Evolutionary conservation across 306 rosid species (phyloP).

Genomic region (Malus domestica): ASM211411v1 NC_041803.1:9501-10000

Average conservation of each 20-base stretch:
- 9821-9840: no score
- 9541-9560: neutral
- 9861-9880: neutral
- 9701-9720: neutral
- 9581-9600: neutral
- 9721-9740: neutral
- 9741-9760: neutral
- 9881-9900: neutral
- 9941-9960: neutral
- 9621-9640: neutral
- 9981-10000: conserved; percentile 51
- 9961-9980: no score
- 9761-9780: neutral
- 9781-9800: neutral
- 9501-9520: conserved; percentile 80
- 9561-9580: neutral
- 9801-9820: neutral
- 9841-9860: neutral
- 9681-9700: neutral
- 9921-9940: neutral
- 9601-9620: neutral
- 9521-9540: conserved; percentile 25
- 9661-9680: neutral
- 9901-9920: neutral
- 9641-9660: neutral